Conservation (phyloP, 345 rosid genomes). For the Citrus maxima region DNA sequence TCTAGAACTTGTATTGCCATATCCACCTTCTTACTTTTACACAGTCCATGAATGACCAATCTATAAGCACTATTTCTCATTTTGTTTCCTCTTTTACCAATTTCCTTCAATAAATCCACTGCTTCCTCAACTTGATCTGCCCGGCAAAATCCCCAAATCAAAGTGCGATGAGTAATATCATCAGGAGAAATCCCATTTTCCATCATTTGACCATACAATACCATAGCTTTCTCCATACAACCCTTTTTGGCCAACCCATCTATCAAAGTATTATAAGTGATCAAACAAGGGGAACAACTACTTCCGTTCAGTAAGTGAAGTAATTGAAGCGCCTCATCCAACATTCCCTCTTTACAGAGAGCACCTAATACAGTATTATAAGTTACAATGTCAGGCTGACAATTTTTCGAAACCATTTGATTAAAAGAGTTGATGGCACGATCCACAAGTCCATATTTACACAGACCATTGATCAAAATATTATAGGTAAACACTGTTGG, state of each 20-base stretch:
- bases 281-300: slow-evolving; percentile 57
- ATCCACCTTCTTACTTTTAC: slow-evolving; percentile 55
- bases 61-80: slow-evolving; percentile 46
- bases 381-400: slow-evolving; percentile 70
- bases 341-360: slow-evolving; percentile 66
- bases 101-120: slow-evolving; percentile 51
- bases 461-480: slow-evolving; percentile 73
- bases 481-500: slow-evolving; percentile 79
- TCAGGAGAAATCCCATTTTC: slow-evolving; percentile 59
- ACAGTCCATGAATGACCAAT: slow-evolving; percentile 52
- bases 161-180: slow-evolving; percentile 63
- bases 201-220: slow-evolving; percentile 49
- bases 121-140: slow-evolving; percentile 52
- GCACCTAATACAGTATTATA: slow-evolving; percentile 70
- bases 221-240: slow-evolving; percentile 48
- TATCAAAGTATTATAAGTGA: slow-evolving; percentile 68
- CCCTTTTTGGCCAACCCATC: slow-evolving; percentile 64
- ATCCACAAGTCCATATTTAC: slow-evolving; percentile 59
- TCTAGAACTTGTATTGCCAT: slow-evolving; percentile 65
- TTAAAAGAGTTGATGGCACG: slow-evolving; percentile 63
- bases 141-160: slow-evolving; percentile 67
- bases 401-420: slow-evolving; percentile 53
- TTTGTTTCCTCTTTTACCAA: slow-evolving; percentile 44
- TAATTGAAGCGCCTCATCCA: slow-evolving; percentile 58
- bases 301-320: slow-evolving; percentile 40